Evolutionary conservation across 371 early-diverging fungal genomes (phyloP).

Genomic region (Mucor mucedo): DNA sequence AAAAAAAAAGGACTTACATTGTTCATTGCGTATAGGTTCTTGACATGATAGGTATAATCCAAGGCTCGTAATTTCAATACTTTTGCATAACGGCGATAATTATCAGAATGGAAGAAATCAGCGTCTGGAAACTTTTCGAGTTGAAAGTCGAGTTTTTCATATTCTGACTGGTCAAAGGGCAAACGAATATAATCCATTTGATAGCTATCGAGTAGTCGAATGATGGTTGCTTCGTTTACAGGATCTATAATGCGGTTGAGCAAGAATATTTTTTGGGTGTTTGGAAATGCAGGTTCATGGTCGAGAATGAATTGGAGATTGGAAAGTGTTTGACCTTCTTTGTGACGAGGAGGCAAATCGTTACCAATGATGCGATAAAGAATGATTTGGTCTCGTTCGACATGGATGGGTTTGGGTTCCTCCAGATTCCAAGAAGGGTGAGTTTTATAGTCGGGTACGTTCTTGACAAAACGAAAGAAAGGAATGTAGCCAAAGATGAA

Average conservation of each 20-base stretch:
- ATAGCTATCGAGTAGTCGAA: conserved; percentile 58
- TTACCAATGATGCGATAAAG: conserved; percentile 76
- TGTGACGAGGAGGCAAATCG: conserved; percentile 74
- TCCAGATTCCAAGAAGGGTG: conserved; percentile 15
- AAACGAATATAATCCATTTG: conserved; percentile 64
- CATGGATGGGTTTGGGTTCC: not conserved
- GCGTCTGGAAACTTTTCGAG: conserved; percentile 71
- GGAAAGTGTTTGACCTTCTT: conserved; percentile 68
- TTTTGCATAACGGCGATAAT: conserved; percentile 64
- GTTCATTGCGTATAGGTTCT: conserved; percentile 78
- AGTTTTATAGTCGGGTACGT: conserved; percentile 3
- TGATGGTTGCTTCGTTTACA: conserved; percentile 62
- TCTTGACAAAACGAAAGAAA: conserved; percentile 21
- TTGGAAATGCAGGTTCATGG: conserved; percentile 66
- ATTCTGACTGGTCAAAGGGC: conserved; percentile 65
- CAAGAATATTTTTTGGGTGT: conserved; percentile 69
- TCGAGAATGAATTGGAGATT: conserved; percentile 72
- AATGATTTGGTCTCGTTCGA: conserved; percentile 54
- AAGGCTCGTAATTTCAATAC: conserved; percentile 65
- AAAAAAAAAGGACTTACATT: conserved; percentile 55
- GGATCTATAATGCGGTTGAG: conserved; percentile 71
- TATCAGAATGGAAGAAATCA: conserved; percentile 70
- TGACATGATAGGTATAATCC: conserved; percentile 72
- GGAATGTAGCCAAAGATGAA: conserved; percentile 30
- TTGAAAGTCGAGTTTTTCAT: conserved; percentile 63